These are phyloP conservation scores for Durusdinium trenchii DNA, from an alignment of 73 alveolate genomes.

Conservation along the genomic window DNA sequence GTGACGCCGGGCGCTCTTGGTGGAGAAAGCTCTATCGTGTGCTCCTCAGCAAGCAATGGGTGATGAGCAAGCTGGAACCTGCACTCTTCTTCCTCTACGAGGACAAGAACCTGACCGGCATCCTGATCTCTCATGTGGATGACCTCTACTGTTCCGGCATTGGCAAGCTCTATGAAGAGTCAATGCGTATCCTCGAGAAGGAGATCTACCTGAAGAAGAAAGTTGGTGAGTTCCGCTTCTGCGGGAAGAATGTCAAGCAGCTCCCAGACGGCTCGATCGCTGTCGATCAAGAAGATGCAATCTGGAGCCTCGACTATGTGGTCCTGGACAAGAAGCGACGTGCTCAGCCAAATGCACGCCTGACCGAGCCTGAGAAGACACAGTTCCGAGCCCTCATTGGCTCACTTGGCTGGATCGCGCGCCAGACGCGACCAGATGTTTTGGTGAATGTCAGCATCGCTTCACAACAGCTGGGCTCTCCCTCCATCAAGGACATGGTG, in stretches of 20 bases:
- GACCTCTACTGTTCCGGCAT: slow-evolving; percentile 39
- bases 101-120: neutral
- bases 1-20: slow-evolving; percentile 47
- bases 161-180: neutral
- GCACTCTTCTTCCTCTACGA: slow-evolving; percentile 16
- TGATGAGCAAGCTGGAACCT: neutral
- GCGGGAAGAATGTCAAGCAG: slow-evolving; percentile 7
- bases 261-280: neutral
- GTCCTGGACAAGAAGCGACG: neutral
- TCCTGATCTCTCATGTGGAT: slow-evolving; percentile 47
- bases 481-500: neutral
- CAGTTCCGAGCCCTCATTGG: slow-evolving; percentile 11
- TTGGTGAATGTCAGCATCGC: slow-evolving; percentile 30
- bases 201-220: neutral
- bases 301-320: slow-evolving; percentile 12
- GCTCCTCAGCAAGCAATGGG: neutral
- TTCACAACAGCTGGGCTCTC: neutral
- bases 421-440: slow-evolving; percentile 46
- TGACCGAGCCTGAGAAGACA: neutral
- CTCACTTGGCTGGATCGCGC: slow-evolving; percentile 6
- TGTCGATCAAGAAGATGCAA: neutral
- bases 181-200: neutral
- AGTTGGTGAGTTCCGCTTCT: neutral
- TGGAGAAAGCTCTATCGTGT: neutral
- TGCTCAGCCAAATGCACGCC: neutral